phyloP scores from a whole-genome alignment of 768 basidiomycete genomes.

The Coprinopsis cinerea region DNA sequence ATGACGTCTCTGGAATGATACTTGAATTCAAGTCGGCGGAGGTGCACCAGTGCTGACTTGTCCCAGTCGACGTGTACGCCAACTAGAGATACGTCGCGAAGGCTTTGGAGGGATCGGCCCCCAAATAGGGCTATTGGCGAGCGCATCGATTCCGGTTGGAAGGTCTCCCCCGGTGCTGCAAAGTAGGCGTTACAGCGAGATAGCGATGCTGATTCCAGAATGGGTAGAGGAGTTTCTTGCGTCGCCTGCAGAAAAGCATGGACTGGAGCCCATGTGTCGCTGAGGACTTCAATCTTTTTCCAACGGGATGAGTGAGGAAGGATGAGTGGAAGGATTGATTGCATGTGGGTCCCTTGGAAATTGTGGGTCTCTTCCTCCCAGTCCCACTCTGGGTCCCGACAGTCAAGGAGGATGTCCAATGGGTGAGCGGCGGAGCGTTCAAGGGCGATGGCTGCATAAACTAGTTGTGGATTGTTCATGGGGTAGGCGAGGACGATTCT shows the following conservation, averaged over 20 bases:
- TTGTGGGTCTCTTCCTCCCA: conserved; percentile 44
- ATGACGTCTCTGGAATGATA: conserved; percentile 54
- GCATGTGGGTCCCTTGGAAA: conserved; percentile 39
- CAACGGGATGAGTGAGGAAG: conserved; percentile 42
- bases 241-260: conserved; percentile 44
- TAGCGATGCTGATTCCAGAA: conserved; percentile 36
- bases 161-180: conserved; percentile 36
- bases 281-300: conserved; percentile 42
- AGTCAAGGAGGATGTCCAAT: conserved; percentile 48
- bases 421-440: conserved; percentile 39
- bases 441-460: conserved; percentile 33
- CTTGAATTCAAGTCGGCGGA: conserved; percentile 45
- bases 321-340: conserved; percentile 37
- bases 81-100: conserved; percentile 40
- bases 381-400: conserved; percentile 52
- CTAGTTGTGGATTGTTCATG: conserved; percentile 29
- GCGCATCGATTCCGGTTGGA: conserved; percentile 36
- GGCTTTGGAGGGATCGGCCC: conserved; percentile 19
- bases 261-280: conserved; percentile 58
- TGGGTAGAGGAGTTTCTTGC: conserved; percentile 25
- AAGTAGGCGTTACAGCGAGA: conserved; percentile 57
- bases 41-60: conserved; percentile 31
- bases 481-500: conserved; percentile 43
- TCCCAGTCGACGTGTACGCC: conserved; percentile 59
- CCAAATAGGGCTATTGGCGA: conserved; percentile 42